Evolutionary conservation across 2,329 filamentous ascomycete genomes (phyloP), one percentile per base, ranked within the genome.

Genomic region (Chaetomium globosum): DNA sequence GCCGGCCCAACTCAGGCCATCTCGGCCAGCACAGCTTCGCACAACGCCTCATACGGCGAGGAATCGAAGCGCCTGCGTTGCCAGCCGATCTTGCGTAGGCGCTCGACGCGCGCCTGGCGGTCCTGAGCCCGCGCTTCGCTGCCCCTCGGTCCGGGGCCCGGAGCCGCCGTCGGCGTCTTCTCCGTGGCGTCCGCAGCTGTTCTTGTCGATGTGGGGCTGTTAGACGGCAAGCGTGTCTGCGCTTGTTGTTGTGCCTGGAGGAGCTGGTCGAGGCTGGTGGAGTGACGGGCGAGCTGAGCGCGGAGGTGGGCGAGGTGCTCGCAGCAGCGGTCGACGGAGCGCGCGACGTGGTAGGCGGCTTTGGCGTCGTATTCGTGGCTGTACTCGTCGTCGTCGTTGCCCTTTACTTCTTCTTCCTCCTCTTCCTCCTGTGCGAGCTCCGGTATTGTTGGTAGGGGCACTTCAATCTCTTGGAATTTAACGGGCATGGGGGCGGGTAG

Each of bases 61-160:
- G 76, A 75, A 67, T 87, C 81, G 68, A 87, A 87, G 26, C 85
- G 80, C 69, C 81, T 81, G 31, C 85, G 77, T 71, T 80, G 80
- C 85, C 85, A 87, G 2, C 84, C 84, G 58, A 71, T 78, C n/a
- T 80, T 80, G 23, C 83, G 80, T 12, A 87, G 75, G 10, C 81
- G 78, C 74, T 85, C 82, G 68, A 87, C 86, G 28, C 85, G 80
- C 7, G 81, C 78, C 65, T 79, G 77, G 2, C 85, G 74, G 39
- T 84, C 82, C 21, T 78, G 70, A 1, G 71, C 69, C 21, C 77
- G 77, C 61, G 76, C 69, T 61, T 80, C 78, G 30, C 79, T 78
- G 19, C 59, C 63, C 33, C 33, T 64, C 9, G 33, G 26, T 26
- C 26, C 26, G 26, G 26, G 26, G 26, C 26, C 26, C 26, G 26